Base-by-base conservation (phyloP, 2,329 filamentous ascomycete genomes). In the Aspergillus eucalypticola region DNA sequence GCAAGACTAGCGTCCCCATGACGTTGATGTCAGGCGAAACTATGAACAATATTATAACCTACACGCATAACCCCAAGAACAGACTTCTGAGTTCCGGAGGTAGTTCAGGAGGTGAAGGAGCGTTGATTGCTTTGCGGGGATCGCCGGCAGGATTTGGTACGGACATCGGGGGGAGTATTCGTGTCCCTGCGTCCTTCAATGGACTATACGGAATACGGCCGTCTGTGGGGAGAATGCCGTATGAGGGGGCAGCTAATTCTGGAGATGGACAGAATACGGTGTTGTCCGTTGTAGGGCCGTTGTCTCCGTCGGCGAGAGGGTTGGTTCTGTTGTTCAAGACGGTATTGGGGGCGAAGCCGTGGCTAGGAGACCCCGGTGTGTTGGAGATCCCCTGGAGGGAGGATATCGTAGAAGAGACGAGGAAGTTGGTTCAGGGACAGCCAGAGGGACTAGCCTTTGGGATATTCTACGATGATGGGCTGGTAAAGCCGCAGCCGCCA, bases 351-450 rank as follows among this genome's bases (percentile, higher is more conserved):
- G 81, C 81, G 32, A 67, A 85, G 56, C 89, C 89, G 0, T 91
- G 89, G 89, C 73, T 86, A 1, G 75, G 84, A 63, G 89, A 91
- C 70, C 88, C 89, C 0, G 75, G 87, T 0, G 86, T 88, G 0
- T 75, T 86, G 42, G 86, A 89, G 19, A 78, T 91, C 0, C 88
- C 88, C 0, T 91, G 88, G 83, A 81, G 87, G 2, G 73, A 82
- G 23, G 78, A 83, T 3, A 51, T 76, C 29, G 77, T 75, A 42
- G 56, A 71, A 19, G 64, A 72, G 42, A 73, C 73, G 0, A 65
- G 63, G 67, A 72, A 79, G 10, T 70, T 81, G 2, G 78, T 82
- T 19, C 68, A 75, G 13, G 65, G 67, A 1, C 71, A 69, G 2
- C 60, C 66, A 1, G 65, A 68, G 1, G 74, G 78, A 8, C 76